A percentile compares a stretch with the other conserved stretches of the same genome.
phyloP scores from a whole-genome alignment of 1,284 basidiomycete species.

The Cryptococcus amylolentus region DNA sequence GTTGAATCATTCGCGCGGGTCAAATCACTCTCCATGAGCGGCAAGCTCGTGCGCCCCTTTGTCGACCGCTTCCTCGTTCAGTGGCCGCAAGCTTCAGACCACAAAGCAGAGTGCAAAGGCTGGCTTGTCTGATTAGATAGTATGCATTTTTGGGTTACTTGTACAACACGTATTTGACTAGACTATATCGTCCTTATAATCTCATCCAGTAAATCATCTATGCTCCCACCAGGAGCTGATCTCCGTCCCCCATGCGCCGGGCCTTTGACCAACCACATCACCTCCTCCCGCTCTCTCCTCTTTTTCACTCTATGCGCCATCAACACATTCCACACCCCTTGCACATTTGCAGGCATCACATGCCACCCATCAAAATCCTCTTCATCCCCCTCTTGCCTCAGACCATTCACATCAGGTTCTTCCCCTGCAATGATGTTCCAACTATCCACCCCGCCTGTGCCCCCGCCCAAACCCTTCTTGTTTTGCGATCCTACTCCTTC shows the following conservation, averaged over 20 bases:
- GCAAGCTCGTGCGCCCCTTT: constrained; percentile 69
- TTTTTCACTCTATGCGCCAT: constrained; percentile 32
- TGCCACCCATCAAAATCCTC: constrained; percentile 23
- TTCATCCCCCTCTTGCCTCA: neutral
- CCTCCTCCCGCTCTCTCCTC: constrained; percentile 25
- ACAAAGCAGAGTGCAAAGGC: constrained; percentile 13
- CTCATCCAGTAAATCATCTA: constrained; percentile 14
- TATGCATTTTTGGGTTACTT: constrained; percentile 10
- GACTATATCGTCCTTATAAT: constrained; percentile 11
- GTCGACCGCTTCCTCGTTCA: constrained; percentile 87
- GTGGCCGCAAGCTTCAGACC: constrained; percentile 63
- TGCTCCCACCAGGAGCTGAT: constrained; percentile 1
- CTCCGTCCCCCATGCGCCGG: constrained; percentile 7
- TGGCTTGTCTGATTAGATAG: constrained; percentile 13
- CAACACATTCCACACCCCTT: constrained; percentile 28
- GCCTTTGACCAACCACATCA: constrained; percentile 36
- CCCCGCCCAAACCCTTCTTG: constrained; percentile 23
- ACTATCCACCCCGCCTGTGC: constrained; percentile 31
- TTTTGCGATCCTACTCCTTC: neutral
- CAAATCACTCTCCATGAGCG: constrained; percentile 74
- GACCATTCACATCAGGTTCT: constrained; percentile 19
- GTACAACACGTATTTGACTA: constrained; percentile 4
- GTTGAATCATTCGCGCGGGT: constrained; percentile 95
- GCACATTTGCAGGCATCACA: constrained; percentile 30
- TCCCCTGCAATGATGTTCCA: constrained; percentile 41